A percentile compares a stretch with the other conserved stretches of the same genome.
Evolutionary conservation across 768 basidiomycete genomes (phyloP).

Genomic region (Hortiboletus campestris): DNA sequence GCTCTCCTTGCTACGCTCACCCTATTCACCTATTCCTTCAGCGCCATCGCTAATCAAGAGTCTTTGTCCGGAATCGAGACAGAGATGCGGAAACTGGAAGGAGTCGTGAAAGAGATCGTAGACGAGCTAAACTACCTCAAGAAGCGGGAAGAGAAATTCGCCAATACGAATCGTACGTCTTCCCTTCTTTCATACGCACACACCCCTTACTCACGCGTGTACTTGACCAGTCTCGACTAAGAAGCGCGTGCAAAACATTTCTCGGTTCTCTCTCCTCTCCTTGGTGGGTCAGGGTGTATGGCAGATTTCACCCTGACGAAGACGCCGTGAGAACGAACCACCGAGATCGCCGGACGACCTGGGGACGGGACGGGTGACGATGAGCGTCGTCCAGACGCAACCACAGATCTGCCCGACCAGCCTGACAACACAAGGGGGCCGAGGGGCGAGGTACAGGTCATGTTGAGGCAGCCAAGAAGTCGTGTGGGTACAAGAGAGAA

Average conservation of each 20-base stretch:
- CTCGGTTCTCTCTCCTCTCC: constrained; percentile 80
- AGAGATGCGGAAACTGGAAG: constrained; percentile 97
- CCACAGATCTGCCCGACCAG: no score
- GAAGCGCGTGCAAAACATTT: constrained; percentile 86
- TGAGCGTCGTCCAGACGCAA: no score
- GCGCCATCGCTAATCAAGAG: constrained; percentile 98
- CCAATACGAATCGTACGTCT: constrained; percentile 82
- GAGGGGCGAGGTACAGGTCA: no score
- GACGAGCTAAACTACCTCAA: constrained; percentile 94
- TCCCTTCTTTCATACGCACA: background rate
- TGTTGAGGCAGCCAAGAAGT: no score
- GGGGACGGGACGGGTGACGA: no score
- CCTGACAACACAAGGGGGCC: no score
- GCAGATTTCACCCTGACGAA: no score
- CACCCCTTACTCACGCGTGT: background rate
- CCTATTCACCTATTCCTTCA: constrained; percentile 31
- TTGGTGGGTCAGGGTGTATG: constrained; percentile 82
- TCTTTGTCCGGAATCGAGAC: constrained; percentile 93
- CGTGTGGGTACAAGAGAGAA: no score
- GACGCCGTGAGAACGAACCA: no score
- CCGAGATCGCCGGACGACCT: no score
- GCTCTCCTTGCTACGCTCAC: background rate
- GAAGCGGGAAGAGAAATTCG: constrained; percentile 83
- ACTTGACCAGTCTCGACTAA: constrained; percentile 78
- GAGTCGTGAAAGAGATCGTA: constrained; percentile 88